phyloP scores from a whole-genome alignment of 495 filamentous ascomycete species.

The Endocarpon pusillum region DNA sequence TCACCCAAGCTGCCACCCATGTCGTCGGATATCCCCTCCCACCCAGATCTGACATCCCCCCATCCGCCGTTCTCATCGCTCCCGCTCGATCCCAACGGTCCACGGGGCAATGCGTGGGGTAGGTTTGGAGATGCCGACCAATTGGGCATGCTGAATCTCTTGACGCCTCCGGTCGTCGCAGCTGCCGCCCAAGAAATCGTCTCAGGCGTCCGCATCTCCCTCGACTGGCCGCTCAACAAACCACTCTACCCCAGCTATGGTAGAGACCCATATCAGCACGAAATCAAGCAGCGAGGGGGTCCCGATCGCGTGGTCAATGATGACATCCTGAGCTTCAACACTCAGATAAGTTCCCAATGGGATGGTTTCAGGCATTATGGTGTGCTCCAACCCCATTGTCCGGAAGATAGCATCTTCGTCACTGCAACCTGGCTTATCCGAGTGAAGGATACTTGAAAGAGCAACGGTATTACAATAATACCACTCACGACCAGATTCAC shows the following conservation, averaged over 20 bases:
- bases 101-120: slow-evolving; percentile 34
- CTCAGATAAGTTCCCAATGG: slow-evolving; percentile 39
- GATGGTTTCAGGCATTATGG: slow-evolving; percentile 38
- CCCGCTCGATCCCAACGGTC: slow-evolving; percentile 25
- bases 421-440: slow-evolving; percentile 1
- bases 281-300: slow-evolving; percentile 8
- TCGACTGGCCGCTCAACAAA: slow-evolving; percentile 28
- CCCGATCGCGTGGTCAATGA: slow-evolving; percentile 28
- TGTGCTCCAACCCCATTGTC: slow-evolving; percentile 2
- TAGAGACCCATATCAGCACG: slow-evolving; percentile 15
- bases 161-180: slow-evolving; percentile 29
- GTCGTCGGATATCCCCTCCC: too few relatives aligned
- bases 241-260: slow-evolving; percentile 16
- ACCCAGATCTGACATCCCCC: too few relatives aligned
- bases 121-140: slow-evolving; percentile 26
- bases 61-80: slow-evolving; percentile 28
- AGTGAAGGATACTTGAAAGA: slow-evolving; percentile 31
- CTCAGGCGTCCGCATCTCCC: slow-evolving; percentile 31
- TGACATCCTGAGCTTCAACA: slow-evolving; percentile 43
- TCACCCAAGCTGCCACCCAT: too few relatives aligned
- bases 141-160: slow-evolving; percentile 33
- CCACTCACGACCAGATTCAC: slow-evolving; percentile 38
- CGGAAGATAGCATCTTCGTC: background rate
- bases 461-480: slow-evolving; percentile 42
- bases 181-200: slow-evolving; percentile 32